Conservation (phyloP, 345 rosid species). For the Lumnitzera racemosa region DNA sequence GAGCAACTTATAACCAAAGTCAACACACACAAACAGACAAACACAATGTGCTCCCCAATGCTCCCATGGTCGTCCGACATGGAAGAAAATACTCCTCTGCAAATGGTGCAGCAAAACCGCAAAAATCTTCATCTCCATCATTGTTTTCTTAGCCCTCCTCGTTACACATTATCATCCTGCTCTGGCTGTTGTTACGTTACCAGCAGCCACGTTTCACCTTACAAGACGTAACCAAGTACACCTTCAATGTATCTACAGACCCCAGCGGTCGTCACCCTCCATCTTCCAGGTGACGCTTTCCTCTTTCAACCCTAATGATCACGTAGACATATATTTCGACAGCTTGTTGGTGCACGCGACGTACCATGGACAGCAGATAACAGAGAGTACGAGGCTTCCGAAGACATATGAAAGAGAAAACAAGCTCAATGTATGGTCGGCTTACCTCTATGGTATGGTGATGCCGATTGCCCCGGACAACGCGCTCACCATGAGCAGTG, state of each 20-base stretch:
- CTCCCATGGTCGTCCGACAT: no score
- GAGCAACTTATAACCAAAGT: no score
- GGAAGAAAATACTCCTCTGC: no score
- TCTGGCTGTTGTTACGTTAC: slow-evolving; percentile 29
- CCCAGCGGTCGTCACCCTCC: slow-evolving; percentile 20
- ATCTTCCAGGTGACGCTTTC: slow-evolving; percentile 29
- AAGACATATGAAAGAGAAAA: slow-evolving; percentile 21
- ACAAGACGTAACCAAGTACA: slow-evolving; percentile 31
- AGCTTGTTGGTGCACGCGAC: slow-evolving; percentile 19
- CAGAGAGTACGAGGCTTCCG: slow-evolving; percentile 17
- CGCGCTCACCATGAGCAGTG: slow-evolving; percentile 15
- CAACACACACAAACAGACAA: no score
- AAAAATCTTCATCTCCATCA: no score
- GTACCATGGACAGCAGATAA: slow-evolving; percentile 32
- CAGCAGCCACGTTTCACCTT: slow-evolving; percentile 28
- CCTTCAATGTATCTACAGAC: slow-evolving; percentile 18
- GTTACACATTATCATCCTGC: slow-evolving; percentile 9
- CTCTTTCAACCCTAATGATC: slow-evolving; percentile 24
- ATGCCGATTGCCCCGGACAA: slow-evolving; percentile 25
- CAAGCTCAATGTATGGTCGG: slow-evolving; percentile 28
- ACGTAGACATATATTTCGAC: slow-evolving; percentile 27
- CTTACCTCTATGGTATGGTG: slow-evolving; percentile 17
- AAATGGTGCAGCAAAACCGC: no score
- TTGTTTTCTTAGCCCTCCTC: not conserved
- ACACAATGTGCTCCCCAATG: no score